These are phyloP conservation scores for Oryza brachyantha DNA, from an alignment of 176 grass and related monocot species.

Conservation along the genomic window DNA sequence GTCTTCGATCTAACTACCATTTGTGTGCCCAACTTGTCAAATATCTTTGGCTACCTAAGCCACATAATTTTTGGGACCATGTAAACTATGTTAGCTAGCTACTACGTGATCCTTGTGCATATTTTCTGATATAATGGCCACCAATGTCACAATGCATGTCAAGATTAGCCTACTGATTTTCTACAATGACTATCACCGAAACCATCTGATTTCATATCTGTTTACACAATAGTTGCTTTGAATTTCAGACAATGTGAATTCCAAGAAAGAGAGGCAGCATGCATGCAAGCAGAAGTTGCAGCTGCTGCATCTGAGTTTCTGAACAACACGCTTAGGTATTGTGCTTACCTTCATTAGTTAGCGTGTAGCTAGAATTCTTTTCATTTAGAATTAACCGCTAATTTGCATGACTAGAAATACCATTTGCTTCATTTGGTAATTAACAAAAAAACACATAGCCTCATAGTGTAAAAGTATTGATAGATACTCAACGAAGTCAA, in stretches of 20 bases:
- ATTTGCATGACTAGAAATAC: not conserved
- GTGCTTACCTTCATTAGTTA: not conserved
- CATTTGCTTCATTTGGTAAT: not conserved
- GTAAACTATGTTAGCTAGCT: slow-evolving; percentile 22
- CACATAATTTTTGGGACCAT: not conserved
- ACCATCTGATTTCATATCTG: not conserved
- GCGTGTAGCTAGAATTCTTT: not conserved
- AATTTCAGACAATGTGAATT: not conserved
- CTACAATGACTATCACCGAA: not conserved
- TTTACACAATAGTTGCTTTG: not conserved
- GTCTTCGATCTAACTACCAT: slow-evolving; percentile 26
- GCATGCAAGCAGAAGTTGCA: not conserved
- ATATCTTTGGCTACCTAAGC: slow-evolving; percentile 23
- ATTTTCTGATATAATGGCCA: not conserved
- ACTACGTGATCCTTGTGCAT: not conserved
- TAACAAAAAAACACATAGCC: slow-evolving; percentile 17
- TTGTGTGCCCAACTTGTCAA: slow-evolving; percentile 21
- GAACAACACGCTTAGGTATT: not conserved
- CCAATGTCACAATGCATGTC: not conserved
- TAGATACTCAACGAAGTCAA: slow-evolving; percentile 10
- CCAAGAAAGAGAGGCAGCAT: not conserved
- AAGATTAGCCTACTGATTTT: not conserved
- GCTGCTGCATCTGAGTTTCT: not conserved
- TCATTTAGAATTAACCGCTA: not conserved
- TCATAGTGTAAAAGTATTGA: slow-evolving; percentile 6